Base-by-base conservation (phyloP, 2,329 filamentous ascomycete species). In the Capronia americana region DNA sequence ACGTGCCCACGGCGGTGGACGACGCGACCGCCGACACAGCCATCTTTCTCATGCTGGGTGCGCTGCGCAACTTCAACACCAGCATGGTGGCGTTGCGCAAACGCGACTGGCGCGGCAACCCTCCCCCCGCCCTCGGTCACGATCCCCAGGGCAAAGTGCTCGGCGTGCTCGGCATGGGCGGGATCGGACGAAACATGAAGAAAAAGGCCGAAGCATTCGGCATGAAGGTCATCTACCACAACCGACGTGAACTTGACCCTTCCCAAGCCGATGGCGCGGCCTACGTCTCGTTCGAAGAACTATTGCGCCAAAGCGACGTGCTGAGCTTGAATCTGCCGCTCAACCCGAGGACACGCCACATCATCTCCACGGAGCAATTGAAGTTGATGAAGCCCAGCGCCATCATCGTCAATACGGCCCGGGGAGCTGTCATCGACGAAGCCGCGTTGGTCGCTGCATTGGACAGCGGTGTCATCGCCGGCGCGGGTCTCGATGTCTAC, bases 141-240 rank as follows among this genome's bases (percentile, higher is more conserved):
- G 92, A 95, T 74, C 92, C 92, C 1, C 84, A 91, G 76, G 91
- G 90, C 41, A 95, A 94, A 77, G 81, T 88, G 1, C 83, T 96
- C 4, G 92, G 92, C 0, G 92, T 96, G 66, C 77, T 96, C 48
- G 92, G 92, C 6, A 94, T 95, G 91, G 92, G 92, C 23, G 91
- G 92, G 2, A 95, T 96, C 67, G 92, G 92, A 0, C 83, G 89
- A 41, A 92, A 92, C 74, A 78, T 95, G 72, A 91, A 90, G 75
- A 86, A 63, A 20, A 69, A 70, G 44, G 63, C 64, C 4, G 66
- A 67, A 59, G 67, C 73, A 20, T 75, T 75, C 53, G 74, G 74
- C 30, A 71, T 75, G 71, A 72, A 68, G 12, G 67, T 68, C 32
- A 70, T 72, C 26, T 75, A 75, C 60, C 69, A 74, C 64, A 75